Evolutionary conservation across 306 rosid genomes (phyloP).

Genomic region (Pyrus bretschneideri): DNA sequence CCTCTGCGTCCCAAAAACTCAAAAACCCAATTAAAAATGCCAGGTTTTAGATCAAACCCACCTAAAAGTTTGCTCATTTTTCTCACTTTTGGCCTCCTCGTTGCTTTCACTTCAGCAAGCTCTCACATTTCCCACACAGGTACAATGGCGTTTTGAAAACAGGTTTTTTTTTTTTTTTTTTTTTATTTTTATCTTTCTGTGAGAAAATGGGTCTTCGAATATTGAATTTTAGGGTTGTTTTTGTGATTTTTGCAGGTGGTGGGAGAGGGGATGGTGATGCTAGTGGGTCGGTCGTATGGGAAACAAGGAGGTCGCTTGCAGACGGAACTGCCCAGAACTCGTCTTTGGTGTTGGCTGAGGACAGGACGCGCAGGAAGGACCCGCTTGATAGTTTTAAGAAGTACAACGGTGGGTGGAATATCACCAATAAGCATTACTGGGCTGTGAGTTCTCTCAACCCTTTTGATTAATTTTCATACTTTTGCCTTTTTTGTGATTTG

Average conservation of each 20-base stretch:
- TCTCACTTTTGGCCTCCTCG: slow-evolving; percentile 9
- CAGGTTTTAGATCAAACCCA: slow-evolving; percentile 14
- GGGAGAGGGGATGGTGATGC: slow-evolving; percentile 5
- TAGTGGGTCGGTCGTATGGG: slow-evolving; percentile 32
- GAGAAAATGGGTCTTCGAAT: not conserved
- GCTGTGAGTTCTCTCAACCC: slow-evolving; percentile 37
- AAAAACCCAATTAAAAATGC: slow-evolving; percentile 30
- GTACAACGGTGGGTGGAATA: slow-evolving; percentile 88
- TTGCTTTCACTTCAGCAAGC: slow-evolving; percentile 8
- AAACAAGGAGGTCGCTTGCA: slow-evolving; percentile 40
- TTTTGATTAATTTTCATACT: not conserved
- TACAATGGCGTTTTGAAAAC: not conserved
- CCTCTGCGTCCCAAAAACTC: not conserved
- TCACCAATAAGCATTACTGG: slow-evolving; percentile 47
- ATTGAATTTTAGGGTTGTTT: not conserved
- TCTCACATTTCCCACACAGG: slow-evolving; percentile 6
- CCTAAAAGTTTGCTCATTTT: not conserved
- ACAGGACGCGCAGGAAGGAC: slow-evolving; percentile 52
- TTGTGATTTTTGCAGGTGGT: not conserved
- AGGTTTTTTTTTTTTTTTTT: too few species aligned
- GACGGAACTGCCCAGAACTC: slow-evolving; percentile 23
- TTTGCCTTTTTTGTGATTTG: not conserved
- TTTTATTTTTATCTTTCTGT: not conserved
- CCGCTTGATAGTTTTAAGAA: slow-evolving; percentile 30
- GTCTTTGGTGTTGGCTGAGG: slow-evolving; percentile 51